Percentiles rank a stretch among this genome's conserved stretches.
phyloP scores from a whole-genome alignment of 805 yeast genomes.

The Saturnispora sekii region DNA sequence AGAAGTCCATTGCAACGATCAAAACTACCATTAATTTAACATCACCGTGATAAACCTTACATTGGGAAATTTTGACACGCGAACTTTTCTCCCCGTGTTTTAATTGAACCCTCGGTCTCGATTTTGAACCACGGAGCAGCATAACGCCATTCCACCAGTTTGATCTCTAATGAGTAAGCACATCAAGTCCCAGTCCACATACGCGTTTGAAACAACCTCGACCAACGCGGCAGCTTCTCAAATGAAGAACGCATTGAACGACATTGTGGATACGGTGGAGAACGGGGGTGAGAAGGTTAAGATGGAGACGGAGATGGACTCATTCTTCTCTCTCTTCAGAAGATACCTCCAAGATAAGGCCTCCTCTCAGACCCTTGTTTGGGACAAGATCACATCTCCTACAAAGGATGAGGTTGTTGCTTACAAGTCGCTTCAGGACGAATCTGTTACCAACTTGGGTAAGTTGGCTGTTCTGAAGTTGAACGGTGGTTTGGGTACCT shows the following conservation, averaged over 20 bases:
- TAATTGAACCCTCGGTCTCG: no score
- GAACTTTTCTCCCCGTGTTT: no score
- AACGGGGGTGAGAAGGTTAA: conserved; percentile 39
- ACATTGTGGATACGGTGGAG: conserved; percentile 71
- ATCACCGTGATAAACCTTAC: no score
- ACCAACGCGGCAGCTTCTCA: conserved; percentile 94
- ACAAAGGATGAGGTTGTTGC: conserved; percentile 80
- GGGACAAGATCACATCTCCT: conserved; percentile 96
- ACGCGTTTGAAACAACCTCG: conserved; percentile 91
- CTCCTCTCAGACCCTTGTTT: conserved; percentile 69
- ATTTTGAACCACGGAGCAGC: no score
- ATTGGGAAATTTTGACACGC: no score
- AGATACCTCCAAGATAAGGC: conserved; percentile 88
- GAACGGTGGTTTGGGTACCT: conserved; percentile 97
- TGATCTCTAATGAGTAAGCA: conserved; percentile 35
- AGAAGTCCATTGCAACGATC: no score
- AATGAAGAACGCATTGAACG: conserved; percentile 93
- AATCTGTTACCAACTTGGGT: conserved; percentile 37
- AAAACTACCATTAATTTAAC: no score
- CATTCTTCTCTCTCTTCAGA: conserved; percentile 87
- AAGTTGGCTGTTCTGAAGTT: conserved; percentile 92
- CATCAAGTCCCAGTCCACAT: conserved; percentile 61
- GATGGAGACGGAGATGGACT: conserved; percentile 89
- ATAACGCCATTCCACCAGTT: no score
- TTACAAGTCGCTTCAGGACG: conserved; percentile 44